Conservation (phyloP, 2,329 filamentous ascomycete species). For the Colletotrichum filicis region DNA sequence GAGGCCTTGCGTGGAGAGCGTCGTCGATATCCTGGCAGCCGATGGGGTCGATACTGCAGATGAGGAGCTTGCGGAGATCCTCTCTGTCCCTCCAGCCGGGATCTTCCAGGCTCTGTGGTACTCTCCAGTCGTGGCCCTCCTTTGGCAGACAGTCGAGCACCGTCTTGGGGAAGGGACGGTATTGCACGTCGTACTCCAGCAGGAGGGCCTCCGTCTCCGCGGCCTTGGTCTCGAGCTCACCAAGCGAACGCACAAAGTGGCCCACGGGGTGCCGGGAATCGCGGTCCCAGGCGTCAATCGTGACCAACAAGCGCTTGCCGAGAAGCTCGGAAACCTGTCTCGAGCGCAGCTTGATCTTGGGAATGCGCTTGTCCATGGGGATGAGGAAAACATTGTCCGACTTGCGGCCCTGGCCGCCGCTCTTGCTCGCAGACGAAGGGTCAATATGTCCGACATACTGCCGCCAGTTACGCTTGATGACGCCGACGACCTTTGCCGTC, state of each 20-base stretch:
- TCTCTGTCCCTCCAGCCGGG: constrained; percentile 87
- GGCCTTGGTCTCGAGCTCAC: constrained; percentile 95
- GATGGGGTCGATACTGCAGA: constrained; percentile 97
- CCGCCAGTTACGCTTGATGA: constrained; percentile 96
- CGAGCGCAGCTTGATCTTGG: constrained; percentile 93
- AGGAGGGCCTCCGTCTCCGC: constrained; percentile 96
- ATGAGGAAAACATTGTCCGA: constrained; percentile 95
- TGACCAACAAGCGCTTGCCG: constrained; percentile 91
- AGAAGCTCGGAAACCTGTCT: constrained; percentile 89
- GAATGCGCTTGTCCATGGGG: constrained; percentile 97
- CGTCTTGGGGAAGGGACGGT: constrained; percentile 94
- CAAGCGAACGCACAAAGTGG: constrained; percentile 92
- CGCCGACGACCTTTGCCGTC: constrained; percentile 89
- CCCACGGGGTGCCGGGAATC: constrained; percentile 93
- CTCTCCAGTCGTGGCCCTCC: constrained; percentile 94
- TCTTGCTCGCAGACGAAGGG: constrained; percentile 80
- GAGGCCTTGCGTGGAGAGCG: constrained; percentile 84
- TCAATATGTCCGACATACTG: constrained; percentile 98
- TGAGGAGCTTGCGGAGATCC: constrained; percentile 85
- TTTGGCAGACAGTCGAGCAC: constrained; percentile 92
- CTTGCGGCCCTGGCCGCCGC: constrained; percentile 79
- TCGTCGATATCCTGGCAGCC: constrained; percentile 99
- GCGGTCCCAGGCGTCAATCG: constrained; percentile 94
- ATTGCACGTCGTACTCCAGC: constrained; percentile 97
- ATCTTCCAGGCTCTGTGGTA: constrained; percentile 82